phyloP scores from a whole-genome alignment of 768 basidiomycete genomes.

The Amyloporia xantha region DNA sequence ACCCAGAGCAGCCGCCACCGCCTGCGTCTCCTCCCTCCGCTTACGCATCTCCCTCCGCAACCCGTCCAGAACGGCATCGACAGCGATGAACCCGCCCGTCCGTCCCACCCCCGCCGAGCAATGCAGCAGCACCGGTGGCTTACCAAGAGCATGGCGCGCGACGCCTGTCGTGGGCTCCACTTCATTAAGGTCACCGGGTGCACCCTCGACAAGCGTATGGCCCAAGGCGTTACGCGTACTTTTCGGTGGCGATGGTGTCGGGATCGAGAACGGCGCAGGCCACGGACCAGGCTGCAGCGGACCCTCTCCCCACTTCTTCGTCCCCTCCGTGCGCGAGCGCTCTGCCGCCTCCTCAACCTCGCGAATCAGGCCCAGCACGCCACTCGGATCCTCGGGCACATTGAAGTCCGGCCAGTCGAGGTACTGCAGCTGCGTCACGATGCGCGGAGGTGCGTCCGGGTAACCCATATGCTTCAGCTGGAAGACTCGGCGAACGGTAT shows the following conservation, averaged over 20 bases:
- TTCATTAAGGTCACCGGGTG: constrained; percentile 6
- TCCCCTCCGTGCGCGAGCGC: constrained; percentile 14
- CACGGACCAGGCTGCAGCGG: constrained; percentile 12
- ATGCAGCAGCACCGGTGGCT: constrained; percentile 69
- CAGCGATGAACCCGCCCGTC: constrained; percentile 84
- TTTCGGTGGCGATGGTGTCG: constrained; percentile 1
- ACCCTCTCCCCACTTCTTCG: constrained; percentile 19
- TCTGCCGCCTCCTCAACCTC: constrained; percentile 47
- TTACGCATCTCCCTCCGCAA: constrained; percentile 52
- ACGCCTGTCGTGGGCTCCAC: constrained; percentile 53
- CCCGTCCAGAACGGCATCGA: constrained; percentile 80
- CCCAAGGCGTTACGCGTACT: background rate
- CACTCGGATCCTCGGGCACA: constrained; percentile 78
- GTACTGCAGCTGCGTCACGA: constrained; percentile 84
- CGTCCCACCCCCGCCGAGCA: constrained; percentile 88
- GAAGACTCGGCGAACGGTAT: constrained; percentile 56
- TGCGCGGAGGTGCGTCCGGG: constrained; percentile 54
- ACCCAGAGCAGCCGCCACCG: background rate
- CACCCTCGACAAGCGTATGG: background rate
- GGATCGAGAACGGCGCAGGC: constrained; percentile 5
- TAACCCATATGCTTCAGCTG: constrained; percentile 56
- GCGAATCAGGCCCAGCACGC: constrained; percentile 65
- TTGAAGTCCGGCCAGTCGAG: constrained; percentile 96
- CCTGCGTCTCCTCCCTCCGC: constrained; percentile 21
- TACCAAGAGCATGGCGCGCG: constrained; percentile 43